phyloP scores from a whole-genome alignment of 352 stramenopile species.

The Globisporangium okanoganense region DNA sequence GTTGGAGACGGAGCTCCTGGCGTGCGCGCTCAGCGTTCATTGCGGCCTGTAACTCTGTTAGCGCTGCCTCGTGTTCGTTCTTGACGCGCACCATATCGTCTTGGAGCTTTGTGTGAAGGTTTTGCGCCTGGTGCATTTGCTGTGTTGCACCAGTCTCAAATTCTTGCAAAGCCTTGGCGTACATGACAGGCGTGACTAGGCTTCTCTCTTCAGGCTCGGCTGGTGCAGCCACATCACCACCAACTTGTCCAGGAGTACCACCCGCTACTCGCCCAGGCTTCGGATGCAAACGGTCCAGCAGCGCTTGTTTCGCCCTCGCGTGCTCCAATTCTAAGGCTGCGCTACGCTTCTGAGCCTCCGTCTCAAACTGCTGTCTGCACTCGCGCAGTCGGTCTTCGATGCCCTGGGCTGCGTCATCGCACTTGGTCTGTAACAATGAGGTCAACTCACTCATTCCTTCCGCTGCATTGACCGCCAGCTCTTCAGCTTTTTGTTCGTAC shows the following conservation, averaged over 20 bases:
- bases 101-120: background rate
- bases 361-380: background rate
- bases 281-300: background rate
- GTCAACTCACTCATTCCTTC: background rate
- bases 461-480: background rate
- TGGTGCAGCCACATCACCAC: background rate
- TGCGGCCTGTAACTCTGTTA: background rate
- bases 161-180: background rate
- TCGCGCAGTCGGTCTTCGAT: conserved; percentile 1
- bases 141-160: background rate
- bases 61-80: background rate
- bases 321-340: background rate
- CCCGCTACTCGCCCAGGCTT: background rate
- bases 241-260: background rate
- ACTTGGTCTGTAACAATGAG: background rate
- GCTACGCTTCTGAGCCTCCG: background rate
- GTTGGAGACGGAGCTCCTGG: background rate
- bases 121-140: background rate
- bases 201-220: too few relatives aligned
- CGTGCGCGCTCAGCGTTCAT: background rate
- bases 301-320: background rate
- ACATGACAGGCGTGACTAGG: background rate
- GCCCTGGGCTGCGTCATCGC: background rate
- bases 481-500: background rate
- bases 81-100: background rate